Evolutionary conservation across 768 basidiomycete species (phyloP).

Genomic region (Amanita jacksonii): DNA sequence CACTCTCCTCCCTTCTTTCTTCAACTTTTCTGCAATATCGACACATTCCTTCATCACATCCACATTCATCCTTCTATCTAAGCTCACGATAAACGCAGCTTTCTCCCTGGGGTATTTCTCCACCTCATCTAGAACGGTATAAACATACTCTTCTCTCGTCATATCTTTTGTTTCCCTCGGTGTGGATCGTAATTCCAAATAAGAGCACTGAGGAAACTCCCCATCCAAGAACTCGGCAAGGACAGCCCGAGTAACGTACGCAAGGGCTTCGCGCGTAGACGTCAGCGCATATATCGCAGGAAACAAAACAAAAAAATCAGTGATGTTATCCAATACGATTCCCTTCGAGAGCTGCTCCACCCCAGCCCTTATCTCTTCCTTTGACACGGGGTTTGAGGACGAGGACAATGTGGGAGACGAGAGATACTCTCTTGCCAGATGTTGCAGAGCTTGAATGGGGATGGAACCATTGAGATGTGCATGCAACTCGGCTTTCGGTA

Average conservation of each 20-base stretch:
- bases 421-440: slow-evolving; percentile 42
- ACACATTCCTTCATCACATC: slow-evolving; percentile 46
- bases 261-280: slow-evolving; percentile 45
- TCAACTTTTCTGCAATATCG: slow-evolving; percentile 44
- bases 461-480: slow-evolving; percentile 84
- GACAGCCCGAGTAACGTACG: slow-evolving; percentile 52
- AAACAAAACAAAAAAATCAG: slow-evolving; percentile 69
- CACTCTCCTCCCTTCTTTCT: slow-evolving; percentile 45
- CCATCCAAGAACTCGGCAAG: slow-evolving; percentile 51
- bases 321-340: slow-evolving; percentile 38
- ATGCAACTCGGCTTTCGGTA: slow-evolving; percentile 81
- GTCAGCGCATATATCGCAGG: slow-evolving; percentile 74
- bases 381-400: slow-evolving; percentile 9
- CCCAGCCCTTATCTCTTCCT: slow-evolving; percentile 21
- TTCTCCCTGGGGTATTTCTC: slow-evolving; percentile 41
- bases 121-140: slow-evolving; percentile 55
- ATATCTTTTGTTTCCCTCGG: slow-evolving; percentile 53
- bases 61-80: slow-evolving; percentile 63
- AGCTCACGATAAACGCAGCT: slow-evolving; percentile 59
- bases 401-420: slow-evolving; percentile 8
- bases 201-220: slow-evolving; percentile 44
- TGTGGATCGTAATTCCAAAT: slow-evolving; percentile 80
- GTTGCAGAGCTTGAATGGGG: slow-evolving; percentile 51
- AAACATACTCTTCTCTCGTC: slow-evolving; percentile 51
- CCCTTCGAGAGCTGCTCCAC: slow-evolving; percentile 34